Evolutionary conservation across 129 eudicot species (phyloP), one percentile per base, ranked within the genome.

Genomic region (Artemisia annua): DNA sequence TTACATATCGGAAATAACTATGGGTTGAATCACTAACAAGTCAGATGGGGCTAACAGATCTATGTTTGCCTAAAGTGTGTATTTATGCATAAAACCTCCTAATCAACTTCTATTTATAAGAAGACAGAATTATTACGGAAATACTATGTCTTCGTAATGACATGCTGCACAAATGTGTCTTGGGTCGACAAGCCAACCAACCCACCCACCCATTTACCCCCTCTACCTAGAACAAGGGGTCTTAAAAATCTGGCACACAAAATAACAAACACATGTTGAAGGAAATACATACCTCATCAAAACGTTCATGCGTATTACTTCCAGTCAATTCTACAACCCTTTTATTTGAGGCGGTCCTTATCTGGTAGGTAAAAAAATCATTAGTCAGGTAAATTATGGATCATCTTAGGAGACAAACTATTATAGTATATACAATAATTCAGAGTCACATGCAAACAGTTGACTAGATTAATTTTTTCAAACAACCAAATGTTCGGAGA

Each of bases 271-370:
- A 52, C 14, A 2, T 58, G 57, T 61, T 63, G 30, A 62, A 63
- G 18, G 53, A 78, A 79, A 43, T 7, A 28, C 61, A 81, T 75
- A 87, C 92, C 92, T 87, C 75, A 74, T 87, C 92, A 69, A 78
- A 87, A 8, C 92, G 88, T 75, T 87, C 83, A 76, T 79, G 74
- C 46, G 83, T 24, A 81, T 87, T 87, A 69, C 92, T 87, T 70
- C 87, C 88, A 0, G 88, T 87, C 83, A 87, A 79, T 60, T 69
- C 82, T 49, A 87, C 76, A 17, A 66, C 69, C 77, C 85, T 79
- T 51, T 77, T 84, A 76, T 79, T 84, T n/a, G 92, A 81, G 35
- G 80, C 79, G 18, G 75, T 70, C 79, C 80, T 82, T 75, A 87
- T 77, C 92, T 87, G 88, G 59, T 28, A 58, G 22, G 43, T 70